These are phyloP conservation scores for Cercospora sp. DNA, from an alignment of 2,329 filamentous ascomycete genomes.

Conservation along the genomic window DNA sequence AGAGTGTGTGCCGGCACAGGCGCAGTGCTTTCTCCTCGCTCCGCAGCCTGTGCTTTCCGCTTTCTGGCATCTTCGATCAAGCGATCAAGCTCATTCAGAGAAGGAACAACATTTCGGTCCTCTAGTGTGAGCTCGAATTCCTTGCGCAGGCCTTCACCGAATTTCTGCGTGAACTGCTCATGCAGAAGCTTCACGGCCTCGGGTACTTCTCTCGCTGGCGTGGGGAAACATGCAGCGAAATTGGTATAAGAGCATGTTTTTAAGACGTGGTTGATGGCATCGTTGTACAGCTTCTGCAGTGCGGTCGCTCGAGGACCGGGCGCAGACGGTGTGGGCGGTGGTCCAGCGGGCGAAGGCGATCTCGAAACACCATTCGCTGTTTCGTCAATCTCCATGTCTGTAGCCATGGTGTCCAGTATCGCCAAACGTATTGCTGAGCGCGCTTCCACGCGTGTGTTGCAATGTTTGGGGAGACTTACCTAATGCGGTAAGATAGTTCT, in stretches of 20 bases:
- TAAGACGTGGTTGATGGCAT: slow-evolving; percentile 61
- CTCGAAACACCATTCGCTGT: slow-evolving; percentile 13
- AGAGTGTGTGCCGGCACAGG: slow-evolving; percentile 58
- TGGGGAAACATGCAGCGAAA: slow-evolving; percentile 65
- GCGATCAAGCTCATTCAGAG: slow-evolving; percentile 62
- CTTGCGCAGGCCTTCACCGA: slow-evolving; percentile 53
- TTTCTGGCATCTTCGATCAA: slow-evolving; percentile 60
- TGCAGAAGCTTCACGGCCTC: slow-evolving; percentile 59
- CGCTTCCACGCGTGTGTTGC: neutral
- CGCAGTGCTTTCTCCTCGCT: slow-evolving; percentile 41
- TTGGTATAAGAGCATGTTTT: slow-evolving; percentile 62
- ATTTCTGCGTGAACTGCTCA: slow-evolving; percentile 58
- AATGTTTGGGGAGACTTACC: neutral
- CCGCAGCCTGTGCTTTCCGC: slow-evolving; percentile 49
- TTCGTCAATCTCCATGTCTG: slow-evolving; percentile 22
- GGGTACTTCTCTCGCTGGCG: slow-evolving; percentile 59
- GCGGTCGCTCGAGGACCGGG: slow-evolving; percentile 62
- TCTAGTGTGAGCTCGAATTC: slow-evolving; percentile 63
- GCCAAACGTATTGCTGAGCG: neutral
- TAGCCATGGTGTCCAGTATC: slow-evolving; percentile 15
- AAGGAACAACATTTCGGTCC: slow-evolving; percentile 57
- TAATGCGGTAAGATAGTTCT: neutral
- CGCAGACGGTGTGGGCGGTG: slow-evolving; percentile 54
- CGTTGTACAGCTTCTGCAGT: slow-evolving; percentile 60
- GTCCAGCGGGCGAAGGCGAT: slow-evolving; percentile 25